Evolutionary conservation across 768 basidiomycete genomes (phyloP).

Genomic region (Lactarius hatsudake): DNA sequence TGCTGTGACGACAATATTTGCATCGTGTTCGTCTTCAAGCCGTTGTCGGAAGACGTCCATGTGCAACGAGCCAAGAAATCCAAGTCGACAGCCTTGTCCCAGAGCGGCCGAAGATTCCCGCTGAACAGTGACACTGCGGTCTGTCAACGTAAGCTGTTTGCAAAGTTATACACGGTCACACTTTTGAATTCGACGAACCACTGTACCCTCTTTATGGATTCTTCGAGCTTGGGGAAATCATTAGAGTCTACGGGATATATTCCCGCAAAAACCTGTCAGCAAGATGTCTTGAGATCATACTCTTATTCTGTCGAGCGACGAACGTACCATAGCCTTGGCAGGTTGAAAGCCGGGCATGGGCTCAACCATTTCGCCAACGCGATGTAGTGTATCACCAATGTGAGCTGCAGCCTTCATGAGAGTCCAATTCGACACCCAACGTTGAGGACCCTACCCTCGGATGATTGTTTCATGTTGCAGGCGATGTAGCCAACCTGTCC

Average conservation of each 20-base stretch:
- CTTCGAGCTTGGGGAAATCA: conserved; percentile 92
- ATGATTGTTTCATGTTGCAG: conserved; percentile 97
- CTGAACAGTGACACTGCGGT: conserved; percentile 86
- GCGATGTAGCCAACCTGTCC: conserved; percentile 88
- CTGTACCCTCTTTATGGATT: conserved; percentile 85
- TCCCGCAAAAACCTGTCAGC: conserved; percentile 81
- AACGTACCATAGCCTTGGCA: conserved; percentile 84
- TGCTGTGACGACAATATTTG: conserved; percentile 91
- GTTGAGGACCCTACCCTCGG: conserved; percentile 61
- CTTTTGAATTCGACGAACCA: conserved; percentile 17
- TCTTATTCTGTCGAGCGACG: background rate
- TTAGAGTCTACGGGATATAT: conserved; percentile 89
- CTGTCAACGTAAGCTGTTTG: conserved; percentile 72
- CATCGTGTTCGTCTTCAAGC: conserved; percentile 94
- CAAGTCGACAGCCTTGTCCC: conserved; percentile 92
- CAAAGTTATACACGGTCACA: conserved; percentile 15
- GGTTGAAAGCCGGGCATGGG: conserved; percentile 90
- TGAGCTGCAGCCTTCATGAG: conserved; percentile 53
- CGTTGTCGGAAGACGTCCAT: conserved; percentile 97
- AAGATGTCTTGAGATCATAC: background rate
- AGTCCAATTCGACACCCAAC: conserved; percentile 1
- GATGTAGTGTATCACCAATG: conserved; percentile 91
- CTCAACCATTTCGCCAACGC: conserved; percentile 66
- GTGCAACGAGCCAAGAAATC: conserved; percentile 93
- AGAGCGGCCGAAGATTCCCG: conserved; percentile 91